Base-by-base conservation (phyloP, 2,329 filamentous ascomycete genomes). In the Salinomyces thailandicus region DNA sequence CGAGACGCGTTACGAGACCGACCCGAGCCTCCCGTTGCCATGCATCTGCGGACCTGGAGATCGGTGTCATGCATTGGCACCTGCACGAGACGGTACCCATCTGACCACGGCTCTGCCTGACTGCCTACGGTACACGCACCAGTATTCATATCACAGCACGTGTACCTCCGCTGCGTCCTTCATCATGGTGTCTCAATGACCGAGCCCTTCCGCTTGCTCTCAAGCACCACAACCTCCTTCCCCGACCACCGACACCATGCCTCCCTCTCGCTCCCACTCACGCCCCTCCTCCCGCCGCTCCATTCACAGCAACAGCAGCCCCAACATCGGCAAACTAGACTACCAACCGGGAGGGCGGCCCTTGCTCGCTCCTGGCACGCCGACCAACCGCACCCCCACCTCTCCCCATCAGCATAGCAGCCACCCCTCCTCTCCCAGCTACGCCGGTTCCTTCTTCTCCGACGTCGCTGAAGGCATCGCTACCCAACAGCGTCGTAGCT, bases 381-480 rank as follows among this genome's bases (percentile, higher is more conserved):
- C 22, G 3, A 8, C 9, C 9, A n/a, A 8, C n/a, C n/a, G 9
- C 9, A 8, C 9, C 22, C 22, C 9, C 9, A 26, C 9, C 22
- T 26, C 22, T 26, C 22, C 22, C 22, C 22, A n/a, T n/a, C 9
- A 8, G 22, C 54, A 54, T 24, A 47, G 52, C 43, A 52, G 58
- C 43, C 51, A 52, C 35, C 51, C 55, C 12, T 47, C 47, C n/a
- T 51, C 61, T 39, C 62, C 55, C 38, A 67, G 64, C 50, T 63
- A 64, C 54, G 64, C 65, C 34, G 67, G 67, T 41, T 67, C 61
- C 57, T 71, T 79, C 52, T 70, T 79, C 53, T 72, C 66, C 39
- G 67, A 77, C 49, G 72, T 78, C 8, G 73, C 74, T 18, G 71
- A 72, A 36, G 73, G 72, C 46, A 74, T 78, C 47, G 66, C 72